These are phyloP conservation scores for Malassezia slooffiae DNA, from an alignment of 1,284 basidiomycete species.

Conservation along the genomic window DNA sequence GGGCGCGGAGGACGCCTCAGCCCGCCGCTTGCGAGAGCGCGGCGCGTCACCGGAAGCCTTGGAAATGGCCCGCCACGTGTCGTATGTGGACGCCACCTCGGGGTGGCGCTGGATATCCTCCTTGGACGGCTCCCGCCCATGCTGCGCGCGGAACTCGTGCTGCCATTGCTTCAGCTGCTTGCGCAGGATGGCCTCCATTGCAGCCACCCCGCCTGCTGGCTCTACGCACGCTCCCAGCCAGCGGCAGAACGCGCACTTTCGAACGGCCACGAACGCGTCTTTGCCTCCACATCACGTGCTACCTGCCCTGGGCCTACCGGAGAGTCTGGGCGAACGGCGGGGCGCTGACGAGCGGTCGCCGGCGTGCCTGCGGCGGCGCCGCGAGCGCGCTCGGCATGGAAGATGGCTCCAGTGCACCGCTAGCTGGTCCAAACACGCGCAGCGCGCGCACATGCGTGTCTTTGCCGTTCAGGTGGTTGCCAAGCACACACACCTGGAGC, in stretches of 20 bases:
- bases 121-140: conserved; percentile 13
- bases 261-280: too few species aligned
- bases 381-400: conserved; percentile 8
- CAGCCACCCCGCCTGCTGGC: too few species aligned
- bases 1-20: too few species aligned
- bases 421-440: conserved; percentile 63
- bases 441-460: conserved; percentile 93
- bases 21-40: background rate
- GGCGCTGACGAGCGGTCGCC: conserved; percentile 10
- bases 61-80: conserved; percentile 13
- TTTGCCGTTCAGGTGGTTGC: conserved; percentile 95
- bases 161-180: conserved; percentile 15
- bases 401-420: conserved; percentile 3
- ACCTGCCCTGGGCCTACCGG: too few species aligned
- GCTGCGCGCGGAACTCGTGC: conserved; percentile 10
- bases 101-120: conserved; percentile 10
- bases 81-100: conserved; percentile 12
- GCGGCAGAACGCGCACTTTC: too few species aligned
- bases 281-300: too few species aligned
- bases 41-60: background rate
- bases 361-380: conserved; percentile 6
- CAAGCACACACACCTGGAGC: conserved; percentile 75
- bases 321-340: too few species aligned
- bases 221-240: too few species aligned
- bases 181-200: conserved; percentile 16